Evolutionary conservation across 2,329 filamentous ascomycete species (phyloP).

Genomic region (Capronia coronata): DNA sequence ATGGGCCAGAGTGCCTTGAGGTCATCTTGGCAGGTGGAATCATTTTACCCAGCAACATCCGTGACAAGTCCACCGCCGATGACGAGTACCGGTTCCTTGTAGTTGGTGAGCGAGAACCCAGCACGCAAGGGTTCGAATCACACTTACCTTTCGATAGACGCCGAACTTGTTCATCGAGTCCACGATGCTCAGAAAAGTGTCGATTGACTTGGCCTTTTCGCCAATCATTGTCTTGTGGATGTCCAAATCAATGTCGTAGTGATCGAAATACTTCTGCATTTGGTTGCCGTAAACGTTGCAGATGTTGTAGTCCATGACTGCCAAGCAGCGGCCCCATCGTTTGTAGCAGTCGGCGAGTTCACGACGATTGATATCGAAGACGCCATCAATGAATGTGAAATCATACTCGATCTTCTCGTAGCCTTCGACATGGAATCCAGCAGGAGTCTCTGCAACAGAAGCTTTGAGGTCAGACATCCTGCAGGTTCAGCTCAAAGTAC

Average conservation of each 20-base stretch:
- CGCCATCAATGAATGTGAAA: constrained; percentile 64
- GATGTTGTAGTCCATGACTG: constrained; percentile 66
- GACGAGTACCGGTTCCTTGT: constrained; percentile 57
- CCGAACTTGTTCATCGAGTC: constrained; percentile 70
- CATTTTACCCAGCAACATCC: constrained; percentile 62
- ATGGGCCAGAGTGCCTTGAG: constrained; percentile 47
- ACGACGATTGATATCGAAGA: constrained; percentile 56
- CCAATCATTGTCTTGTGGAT: constrained; percentile 69
- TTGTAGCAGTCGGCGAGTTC: constrained; percentile 61
- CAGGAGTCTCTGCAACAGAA: constrained; percentile 55
- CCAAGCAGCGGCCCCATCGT: constrained; percentile 58
- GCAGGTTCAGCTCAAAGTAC: constrained; percentile 8
- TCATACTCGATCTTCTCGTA: constrained; percentile 73
- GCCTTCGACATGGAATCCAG: constrained; percentile 64
- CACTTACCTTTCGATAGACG: constrained; percentile 54
- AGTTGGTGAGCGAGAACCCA: constrained; percentile 6
- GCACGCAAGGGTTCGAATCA: constrained; percentile 9
- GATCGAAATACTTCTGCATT: constrained; percentile 62
- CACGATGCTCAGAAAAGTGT: constrained; percentile 62
- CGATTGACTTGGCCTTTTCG: constrained; percentile 67
- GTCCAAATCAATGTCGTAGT: constrained; percentile 56
- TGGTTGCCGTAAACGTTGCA: constrained; percentile 60
- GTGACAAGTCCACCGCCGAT: constrained; percentile 65
- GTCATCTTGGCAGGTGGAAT: constrained; percentile 38
- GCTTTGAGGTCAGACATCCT: constrained; percentile 66